phyloP scores from a whole-genome alignment of 2,329 filamentous ascomycete genomes.

The Didymella exigua region DNA sequence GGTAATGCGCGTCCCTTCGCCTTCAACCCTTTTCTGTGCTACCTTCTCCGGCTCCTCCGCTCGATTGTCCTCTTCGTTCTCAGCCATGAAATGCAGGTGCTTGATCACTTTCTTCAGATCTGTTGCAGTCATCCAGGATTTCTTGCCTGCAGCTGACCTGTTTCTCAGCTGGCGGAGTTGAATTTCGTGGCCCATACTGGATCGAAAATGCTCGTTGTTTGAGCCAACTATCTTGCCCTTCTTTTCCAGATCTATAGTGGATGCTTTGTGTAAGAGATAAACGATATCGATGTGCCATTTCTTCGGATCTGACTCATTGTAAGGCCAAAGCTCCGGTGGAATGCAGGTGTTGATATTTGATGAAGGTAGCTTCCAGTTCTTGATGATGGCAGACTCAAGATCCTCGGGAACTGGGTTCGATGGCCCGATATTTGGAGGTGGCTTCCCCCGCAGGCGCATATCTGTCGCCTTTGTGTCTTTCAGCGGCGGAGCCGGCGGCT shows the following conservation, averaged over 20 bases:
- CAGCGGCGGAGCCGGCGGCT: background rate
- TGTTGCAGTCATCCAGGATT: background rate
- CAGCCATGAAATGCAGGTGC: background rate
- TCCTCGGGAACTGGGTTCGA: background rate
- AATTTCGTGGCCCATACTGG: background rate
- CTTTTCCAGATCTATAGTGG: background rate
- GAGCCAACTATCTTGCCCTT: background rate
- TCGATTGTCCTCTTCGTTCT: background rate
- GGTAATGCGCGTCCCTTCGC: background rate
- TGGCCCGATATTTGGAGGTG: background rate
- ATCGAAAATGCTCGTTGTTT: background rate
- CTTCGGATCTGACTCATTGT: background rate
- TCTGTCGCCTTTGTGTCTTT: background rate
- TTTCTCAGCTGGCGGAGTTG: background rate
- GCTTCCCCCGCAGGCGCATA: background rate
- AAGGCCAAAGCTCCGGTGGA: background rate
- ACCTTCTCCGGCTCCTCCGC: background rate
- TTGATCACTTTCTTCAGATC: slow-evolving; percentile 2
- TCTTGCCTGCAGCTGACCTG: background rate
- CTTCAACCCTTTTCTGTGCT: background rate
- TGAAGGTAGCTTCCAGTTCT: slow-evolving; percentile 1
- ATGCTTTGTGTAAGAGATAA: slow-evolving; percentile 6
- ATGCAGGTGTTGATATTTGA: slow-evolving; percentile 1
- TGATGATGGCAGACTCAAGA: background rate
- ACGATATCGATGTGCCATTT: slow-evolving; percentile 8